Conservation (phyloP, 257 asterid species). For the Gynochthodes officinalis region DNA sequence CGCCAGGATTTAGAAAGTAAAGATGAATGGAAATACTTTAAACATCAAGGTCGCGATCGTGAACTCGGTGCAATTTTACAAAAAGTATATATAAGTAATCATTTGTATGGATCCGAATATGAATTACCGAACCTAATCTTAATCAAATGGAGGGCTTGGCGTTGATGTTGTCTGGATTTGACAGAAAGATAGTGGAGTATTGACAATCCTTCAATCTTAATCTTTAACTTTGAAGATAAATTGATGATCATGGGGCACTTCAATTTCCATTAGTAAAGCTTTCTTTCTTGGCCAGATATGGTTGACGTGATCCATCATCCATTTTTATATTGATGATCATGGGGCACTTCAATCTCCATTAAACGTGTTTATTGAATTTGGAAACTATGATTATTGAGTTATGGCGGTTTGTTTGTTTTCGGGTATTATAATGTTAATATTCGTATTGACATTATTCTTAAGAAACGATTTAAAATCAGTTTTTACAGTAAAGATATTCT, state of each 20-base stretch:
- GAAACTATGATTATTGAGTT: too few species aligned
- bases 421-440: too few species aligned
- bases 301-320: conserved; percentile 2
- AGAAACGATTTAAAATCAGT: too few species aligned
- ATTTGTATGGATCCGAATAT: neutral
- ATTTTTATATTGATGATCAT: too few species aligned
- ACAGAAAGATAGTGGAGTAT: neutral
- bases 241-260: neutral
- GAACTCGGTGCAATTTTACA: neutral
- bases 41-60: neutral
- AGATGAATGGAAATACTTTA: neutral
- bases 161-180: neutral
- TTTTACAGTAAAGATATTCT: too few species aligned
- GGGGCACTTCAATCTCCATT: conserved; percentile 3
- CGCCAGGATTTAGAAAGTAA: neutral
- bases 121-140: neutral
- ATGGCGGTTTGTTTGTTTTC: too few species aligned
- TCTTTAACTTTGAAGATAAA: neutral
- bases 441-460: too few species aligned
- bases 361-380: too few species aligned
- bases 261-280: neutral
- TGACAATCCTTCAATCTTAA: neutral
- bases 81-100: neutral
- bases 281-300: neutral
- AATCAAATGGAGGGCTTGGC: neutral